Conservation (phyloP, 1,284 basidiomycete species). For the Cerioporus squamosus region DNA sequence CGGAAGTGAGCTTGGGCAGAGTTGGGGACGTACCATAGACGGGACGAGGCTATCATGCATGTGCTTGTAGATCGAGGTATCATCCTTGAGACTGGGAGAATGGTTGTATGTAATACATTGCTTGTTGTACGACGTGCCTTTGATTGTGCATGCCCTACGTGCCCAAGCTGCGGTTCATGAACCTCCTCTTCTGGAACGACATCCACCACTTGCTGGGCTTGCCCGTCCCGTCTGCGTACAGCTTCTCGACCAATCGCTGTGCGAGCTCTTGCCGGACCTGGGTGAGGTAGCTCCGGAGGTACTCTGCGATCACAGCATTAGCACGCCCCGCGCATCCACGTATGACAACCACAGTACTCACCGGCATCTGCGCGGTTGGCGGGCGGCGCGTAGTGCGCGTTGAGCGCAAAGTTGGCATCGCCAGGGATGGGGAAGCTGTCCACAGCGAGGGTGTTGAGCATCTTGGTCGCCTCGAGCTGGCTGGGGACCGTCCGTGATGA, state of each 20-base stretch:
- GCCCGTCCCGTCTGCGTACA: constrained; percentile 86
- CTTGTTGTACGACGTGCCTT: constrained; percentile 25
- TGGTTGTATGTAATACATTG: constrained; percentile 35
- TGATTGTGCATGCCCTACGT: constrained; percentile 43
- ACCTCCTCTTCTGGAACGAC: constrained; percentile 96
- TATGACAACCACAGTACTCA: constrained; percentile 48
- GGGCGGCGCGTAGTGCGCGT: constrained; percentile 89
- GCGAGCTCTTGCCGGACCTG: constrained; percentile 95
- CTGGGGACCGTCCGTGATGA: constrained; percentile 64
- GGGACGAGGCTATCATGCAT: neutral
- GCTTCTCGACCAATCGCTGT: constrained; percentile 81
- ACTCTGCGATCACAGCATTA: constrained; percentile 53
- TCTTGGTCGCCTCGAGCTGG: constrained; percentile 88
- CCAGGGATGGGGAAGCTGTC: constrained; percentile 95
- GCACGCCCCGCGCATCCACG: neutral
- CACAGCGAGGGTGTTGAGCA: constrained; percentile 88
- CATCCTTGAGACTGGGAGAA: constrained; percentile 21
- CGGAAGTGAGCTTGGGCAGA: constrained; percentile 45
- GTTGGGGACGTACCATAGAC: neutral
- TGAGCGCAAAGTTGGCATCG: constrained; percentile 94
- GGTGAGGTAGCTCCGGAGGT: constrained; percentile 88
- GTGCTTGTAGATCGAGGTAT: constrained; percentile 11
- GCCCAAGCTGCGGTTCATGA: constrained; percentile 89
- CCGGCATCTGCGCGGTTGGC: constrained; percentile 82
- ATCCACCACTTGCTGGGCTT: constrained; percentile 99